A percentile compares a stretch with the other conserved stretches of the same genome.
These are phyloP conservation scores for Pholiota molesta DNA, from an alignment of 768 basidiomycete species.

Conservation along the genomic window DNA sequence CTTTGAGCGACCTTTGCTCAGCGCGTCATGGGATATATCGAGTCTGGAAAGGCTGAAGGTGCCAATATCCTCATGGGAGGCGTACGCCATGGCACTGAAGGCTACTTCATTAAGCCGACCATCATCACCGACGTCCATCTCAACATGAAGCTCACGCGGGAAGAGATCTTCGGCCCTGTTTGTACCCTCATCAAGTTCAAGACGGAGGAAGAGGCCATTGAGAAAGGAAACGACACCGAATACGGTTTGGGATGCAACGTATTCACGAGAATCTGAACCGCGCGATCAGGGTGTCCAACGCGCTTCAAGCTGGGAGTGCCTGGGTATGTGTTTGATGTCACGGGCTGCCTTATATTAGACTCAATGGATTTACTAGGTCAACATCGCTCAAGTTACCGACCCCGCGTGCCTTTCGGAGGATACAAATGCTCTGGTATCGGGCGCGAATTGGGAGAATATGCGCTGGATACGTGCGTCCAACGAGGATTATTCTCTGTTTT, in stretches of 20 bases:
- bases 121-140: slow-evolving; percentile 68
- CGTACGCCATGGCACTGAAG: slow-evolving; percentile 47
- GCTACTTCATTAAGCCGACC: slow-evolving; percentile 76
- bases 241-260: slow-evolving; percentile 91
- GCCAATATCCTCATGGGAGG: slow-evolving; percentile 72
- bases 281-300: slow-evolving; percentile 72
- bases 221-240: slow-evolving; percentile 79
- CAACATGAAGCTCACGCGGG: slow-evolving; percentile 75
- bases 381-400: slow-evolving; percentile 52
- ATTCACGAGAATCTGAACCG: slow-evolving; percentile 81
- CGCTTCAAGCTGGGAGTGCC: slow-evolving; percentile 78
- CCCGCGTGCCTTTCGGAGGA: slow-evolving; percentile 79
- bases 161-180: slow-evolving; percentile 85
- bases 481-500: background rate
- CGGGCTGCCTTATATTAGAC: background rate
- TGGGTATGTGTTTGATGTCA: slow-evolving; percentile 47
- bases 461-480: slow-evolving; percentile 55
- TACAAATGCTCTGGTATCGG: slow-evolving; percentile 86
- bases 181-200: slow-evolving; percentile 78
- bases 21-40: slow-evolving; percentile 80
- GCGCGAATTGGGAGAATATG: slow-evolving; percentile 80
- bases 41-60: slow-evolving; percentile 72
- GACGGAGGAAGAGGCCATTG: slow-evolving; percentile 65
- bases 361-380: slow-evolving; percentile 34
- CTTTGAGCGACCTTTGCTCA: slow-evolving; percentile 28